Evolutionary conservation across 352 stramenopile genomes (phyloP), one percentile per base, ranked within the genome.

Genomic region (Pythium chondricola): DNA sequence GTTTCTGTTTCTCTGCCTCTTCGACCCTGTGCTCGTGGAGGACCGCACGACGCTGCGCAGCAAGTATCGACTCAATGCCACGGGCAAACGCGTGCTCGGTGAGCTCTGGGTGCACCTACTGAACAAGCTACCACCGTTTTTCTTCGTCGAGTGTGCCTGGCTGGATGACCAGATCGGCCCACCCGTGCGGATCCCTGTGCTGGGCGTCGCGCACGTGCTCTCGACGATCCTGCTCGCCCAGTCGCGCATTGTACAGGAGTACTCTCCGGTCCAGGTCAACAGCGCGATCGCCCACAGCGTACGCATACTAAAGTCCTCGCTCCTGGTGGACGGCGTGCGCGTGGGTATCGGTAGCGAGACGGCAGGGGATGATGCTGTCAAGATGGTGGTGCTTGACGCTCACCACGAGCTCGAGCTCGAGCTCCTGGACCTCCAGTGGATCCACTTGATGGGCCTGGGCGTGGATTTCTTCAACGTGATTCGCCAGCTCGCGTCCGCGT

Each of bases 111-210:
- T 69, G 16, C 37, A 62, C 6, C 47, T 67, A 25, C 59, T 87
- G 6, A 68, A 67, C 41, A 74, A 69, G 50, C 31, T 87, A 9
- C 70, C 70, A 48, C 75, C 80, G 25, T 41, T 74, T 25, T 69
- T 84, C 48, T 81, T 83, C 18, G 56, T 67, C 6, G 75, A 87
- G n/a, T 87, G 72, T 51, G 61, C 62, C n/a, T 87, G 75, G 75
- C 70, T 87, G 14, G 72, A 86, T 25, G 61, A 79, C 22, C 70
- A 84, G 42, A 67, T 52, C 5, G 46, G 53, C 1, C 52, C 43
- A 2, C 66, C 59, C 11, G 55, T 59, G 3, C 66, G 61, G 16
- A 41, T 83, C 3, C 71, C 75, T 6, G 43, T 61, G 0, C 57
- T 85, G 20, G 75, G 61, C 0, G 63, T 83, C 42, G 76, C 68